Conservation (phyloP, 2,329 filamentous ascomycete genomes). For the Scorias spongiosa region DNA sequence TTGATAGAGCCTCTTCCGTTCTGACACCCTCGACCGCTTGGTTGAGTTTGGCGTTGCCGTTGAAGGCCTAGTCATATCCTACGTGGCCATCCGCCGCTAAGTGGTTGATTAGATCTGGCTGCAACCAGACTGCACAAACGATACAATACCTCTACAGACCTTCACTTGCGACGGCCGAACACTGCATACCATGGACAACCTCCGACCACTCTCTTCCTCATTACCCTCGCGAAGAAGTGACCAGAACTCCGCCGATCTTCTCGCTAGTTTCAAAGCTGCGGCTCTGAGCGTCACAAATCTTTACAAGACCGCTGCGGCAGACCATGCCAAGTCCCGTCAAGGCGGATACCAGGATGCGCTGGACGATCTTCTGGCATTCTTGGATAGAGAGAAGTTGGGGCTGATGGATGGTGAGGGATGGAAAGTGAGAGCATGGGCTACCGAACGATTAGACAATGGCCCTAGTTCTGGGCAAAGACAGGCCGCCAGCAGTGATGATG, state of each 20-base stretch:
- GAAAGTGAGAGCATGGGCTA: slow-evolving; percentile 50
- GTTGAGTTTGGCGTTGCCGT: no score
- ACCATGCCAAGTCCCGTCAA: slow-evolving; percentile 57
- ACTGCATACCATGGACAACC: slow-evolving; percentile 40
- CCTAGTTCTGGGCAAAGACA: slow-evolving; percentile 34
- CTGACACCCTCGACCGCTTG: no score
- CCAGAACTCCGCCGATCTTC: slow-evolving; percentile 32
- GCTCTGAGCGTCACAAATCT: slow-evolving; percentile 90
- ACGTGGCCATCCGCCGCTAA: no score
- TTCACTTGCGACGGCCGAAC: no score
- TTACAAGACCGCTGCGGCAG: slow-evolving; percentile 77
- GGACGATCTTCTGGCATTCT: slow-evolving; percentile 71
- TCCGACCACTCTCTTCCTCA: slow-evolving; percentile 47
- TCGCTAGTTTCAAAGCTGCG: slow-evolving; percentile 82
- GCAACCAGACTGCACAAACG: no score
- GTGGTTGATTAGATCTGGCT: no score
- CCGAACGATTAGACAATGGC: slow-evolving; percentile 52
- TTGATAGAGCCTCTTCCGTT: no score
- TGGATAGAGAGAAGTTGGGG: slow-evolving; percentile 70
- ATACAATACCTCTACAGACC: no score
- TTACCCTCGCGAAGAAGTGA: slow-evolving; percentile 29
- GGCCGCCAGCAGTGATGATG: slow-evolving; percentile 44
- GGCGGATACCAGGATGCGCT: slow-evolving; percentile 90
- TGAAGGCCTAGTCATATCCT: no score
- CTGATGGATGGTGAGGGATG: slow-evolving; percentile 64